Conservation (phyloP, 2,329 filamentous ascomycete genomes). For the Pseudocercospora vitis region DNA sequence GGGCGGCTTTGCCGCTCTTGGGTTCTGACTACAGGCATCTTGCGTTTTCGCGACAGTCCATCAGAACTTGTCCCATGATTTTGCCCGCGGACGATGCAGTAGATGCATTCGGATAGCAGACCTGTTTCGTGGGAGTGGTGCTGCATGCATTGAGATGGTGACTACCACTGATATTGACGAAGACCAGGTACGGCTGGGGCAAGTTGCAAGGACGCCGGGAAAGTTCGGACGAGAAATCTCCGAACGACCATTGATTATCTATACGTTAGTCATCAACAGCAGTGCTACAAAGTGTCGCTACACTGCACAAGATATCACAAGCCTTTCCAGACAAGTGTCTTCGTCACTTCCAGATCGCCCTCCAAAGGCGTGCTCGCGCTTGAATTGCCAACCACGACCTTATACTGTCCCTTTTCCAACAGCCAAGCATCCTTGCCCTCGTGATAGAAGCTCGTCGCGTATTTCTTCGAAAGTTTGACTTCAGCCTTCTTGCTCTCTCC, state of each 20-base stretch:
- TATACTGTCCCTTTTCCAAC: conserved; percentile 65
- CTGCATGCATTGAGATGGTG: background rate
- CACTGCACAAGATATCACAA: conserved; percentile 43
- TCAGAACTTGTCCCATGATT: background rate
- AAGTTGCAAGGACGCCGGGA: background rate
- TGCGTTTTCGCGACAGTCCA: background rate
- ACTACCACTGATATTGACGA: background rate
- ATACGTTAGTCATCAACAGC: too few species aligned
- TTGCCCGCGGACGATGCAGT: background rate
- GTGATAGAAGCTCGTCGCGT: conserved; percentile 69
- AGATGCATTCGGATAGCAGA: background rate
- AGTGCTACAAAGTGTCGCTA: too few species aligned
- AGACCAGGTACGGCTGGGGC: background rate
- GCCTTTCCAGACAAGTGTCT: conserved; percentile 68
- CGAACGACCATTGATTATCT: too few species aligned
- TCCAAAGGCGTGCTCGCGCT: conserved; percentile 55
- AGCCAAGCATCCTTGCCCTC: conserved; percentile 66
- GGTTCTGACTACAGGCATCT: conserved; percentile 12
- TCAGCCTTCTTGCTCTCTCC: conserved; percentile 59
- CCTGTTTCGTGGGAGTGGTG: conserved; percentile 1
- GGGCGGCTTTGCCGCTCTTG: conserved; percentile 12
- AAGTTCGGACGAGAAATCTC: background rate
- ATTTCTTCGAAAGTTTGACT: conserved; percentile 62
- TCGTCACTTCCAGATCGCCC: conserved; percentile 56
- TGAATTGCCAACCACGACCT: conserved; percentile 60